Evolutionary conservation across 495 filamentous ascomycete species (phyloP), one percentile per base, ranked within the genome.

Genomic region (Podospora pseudopauciseta): DNA sequence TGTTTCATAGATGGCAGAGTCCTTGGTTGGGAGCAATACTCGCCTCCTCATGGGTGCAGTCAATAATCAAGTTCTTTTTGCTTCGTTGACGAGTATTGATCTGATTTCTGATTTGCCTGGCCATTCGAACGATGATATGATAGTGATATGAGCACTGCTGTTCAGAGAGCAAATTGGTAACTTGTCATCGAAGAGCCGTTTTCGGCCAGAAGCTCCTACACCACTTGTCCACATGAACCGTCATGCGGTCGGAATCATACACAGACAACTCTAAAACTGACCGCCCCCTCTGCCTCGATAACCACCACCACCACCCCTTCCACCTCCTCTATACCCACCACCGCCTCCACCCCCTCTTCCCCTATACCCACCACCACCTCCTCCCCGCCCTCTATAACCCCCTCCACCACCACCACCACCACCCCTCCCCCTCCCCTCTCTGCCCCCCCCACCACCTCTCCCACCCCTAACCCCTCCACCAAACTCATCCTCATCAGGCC

Each of bases 251-350:
- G 39, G 1, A 16, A 49, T 11, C 15, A 11, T 49, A 49, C 39
- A 49, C 39, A 49, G 39, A 13, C 39, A 49, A 13, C 39, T 18
- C 7, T 49, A 11, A 49, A 16, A 3, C 39, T 49, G 39, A 11
- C 39, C 76, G 67, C 74, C 75, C 70, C 71, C 80, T 7, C 78
- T 62, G 28, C 74, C 77, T 18, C 79, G 71, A 7, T 75, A 65
- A n/a, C 76, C 67, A n/a, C 81, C 72, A n/a, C 81, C 67, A 7
- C 80, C 70, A 26, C 80, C 69, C 1, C 80, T 74, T 6, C 77
- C 65, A n/a, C 81, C 75, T 55, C 81, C 67, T 27, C 81, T 67
- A 4, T 76, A 20, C 2, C 26, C 30, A 5, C 27, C 59, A 7
- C 26, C 30, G 16, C 27, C 59, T 4, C 26, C 30, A 2, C 27